phyloP scores from a whole-genome alignment of 75 land plant genomes.

The Sequoia sempervirens region DNA sequence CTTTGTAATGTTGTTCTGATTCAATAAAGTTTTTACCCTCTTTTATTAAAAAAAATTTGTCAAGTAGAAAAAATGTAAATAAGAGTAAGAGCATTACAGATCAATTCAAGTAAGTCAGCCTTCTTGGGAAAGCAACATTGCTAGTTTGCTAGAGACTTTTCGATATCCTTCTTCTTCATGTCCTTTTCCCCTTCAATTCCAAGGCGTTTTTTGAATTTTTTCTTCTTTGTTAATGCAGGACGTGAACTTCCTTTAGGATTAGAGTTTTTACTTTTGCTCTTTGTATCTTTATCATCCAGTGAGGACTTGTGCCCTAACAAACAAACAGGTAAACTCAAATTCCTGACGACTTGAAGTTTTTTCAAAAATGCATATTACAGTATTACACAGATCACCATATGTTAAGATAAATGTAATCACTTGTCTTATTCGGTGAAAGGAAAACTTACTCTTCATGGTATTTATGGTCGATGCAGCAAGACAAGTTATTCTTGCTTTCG shows the following conservation, averaged over 20 bases:
- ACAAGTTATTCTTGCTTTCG: constrained; percentile 86
- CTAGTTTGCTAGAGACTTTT: neutral
- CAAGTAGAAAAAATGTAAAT: no score
- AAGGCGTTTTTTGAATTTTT: neutral
- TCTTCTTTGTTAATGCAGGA: neutral
- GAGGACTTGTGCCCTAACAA: neutral
- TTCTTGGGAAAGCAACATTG: neutral
- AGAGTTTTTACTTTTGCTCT: neutral
- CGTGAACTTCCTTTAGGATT: neutral
- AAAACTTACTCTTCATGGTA: constrained; percentile 43
- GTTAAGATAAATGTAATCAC: neutral
- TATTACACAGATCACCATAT: neutral
- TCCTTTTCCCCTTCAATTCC: neutral
- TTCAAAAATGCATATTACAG: neutral
- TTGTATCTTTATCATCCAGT: neutral
- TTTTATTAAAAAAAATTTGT: no score
- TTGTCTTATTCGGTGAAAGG: neutral
- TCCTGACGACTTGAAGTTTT: neutral
- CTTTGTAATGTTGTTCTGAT: no score
- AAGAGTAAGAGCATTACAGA: no score
- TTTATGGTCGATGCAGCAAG: constrained; percentile 62
- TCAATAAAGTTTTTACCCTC: no score
- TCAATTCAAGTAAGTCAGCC: no score
- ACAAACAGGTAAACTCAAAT: neutral
- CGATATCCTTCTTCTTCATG: neutral